phyloP scores from a whole-genome alignment of 2,329 filamentous ascomycete genomes.

The Penicillium paneum region DNA sequence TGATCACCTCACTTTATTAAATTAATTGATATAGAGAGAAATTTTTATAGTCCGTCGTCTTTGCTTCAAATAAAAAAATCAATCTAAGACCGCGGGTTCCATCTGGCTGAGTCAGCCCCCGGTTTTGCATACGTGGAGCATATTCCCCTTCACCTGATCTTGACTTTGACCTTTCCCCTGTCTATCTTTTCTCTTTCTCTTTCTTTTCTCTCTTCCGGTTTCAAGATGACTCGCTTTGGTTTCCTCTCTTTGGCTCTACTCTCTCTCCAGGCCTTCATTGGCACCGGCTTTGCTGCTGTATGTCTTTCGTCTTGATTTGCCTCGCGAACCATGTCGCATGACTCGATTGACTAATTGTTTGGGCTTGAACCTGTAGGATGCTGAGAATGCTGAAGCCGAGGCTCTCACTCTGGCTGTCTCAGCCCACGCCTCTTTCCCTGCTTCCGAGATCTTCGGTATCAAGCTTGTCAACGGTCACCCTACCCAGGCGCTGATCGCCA shows the following conservation, averaged over 20 bases:
- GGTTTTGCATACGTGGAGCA: conserved; percentile 28
- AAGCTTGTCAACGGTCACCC: conserved; percentile 92
- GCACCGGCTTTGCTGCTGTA: conserved; percentile 61
- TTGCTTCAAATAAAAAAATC: conserved; percentile 8
- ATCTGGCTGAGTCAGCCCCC: conserved; percentile 24
- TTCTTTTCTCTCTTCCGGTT: conserved; percentile 17
- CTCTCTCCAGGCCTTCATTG: conserved; percentile 65
- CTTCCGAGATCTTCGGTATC: conserved; percentile 81
- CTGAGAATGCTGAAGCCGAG: conserved; percentile 64
- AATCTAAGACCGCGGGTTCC: conserved; percentile 6
- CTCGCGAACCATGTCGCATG: conserved; percentile 2
- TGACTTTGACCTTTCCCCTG: neutral
- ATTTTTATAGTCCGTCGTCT: neutral
- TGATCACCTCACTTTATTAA: neutral
- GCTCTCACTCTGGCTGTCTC: conserved; percentile 57
- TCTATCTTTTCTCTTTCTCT: neutral
- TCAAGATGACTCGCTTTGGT: conserved; percentile 69
- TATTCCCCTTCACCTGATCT: conserved; percentile 18
- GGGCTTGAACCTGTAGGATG: conserved; percentile 37
- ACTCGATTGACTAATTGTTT: conserved; percentile 25
- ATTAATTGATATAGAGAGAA: conserved; percentile 5
- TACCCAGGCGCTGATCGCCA: conserved; percentile 75
- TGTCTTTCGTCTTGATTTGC: conserved; percentile 34
- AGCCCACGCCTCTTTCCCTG: conserved; percentile 58
- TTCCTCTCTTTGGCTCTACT: conserved; percentile 69